A percentile compares a stretch with the other conserved stretches of the same genome.
Evolutionary conservation across 345 rosid genomes (phyloP).

Genomic region (Eutrema heterophyllum): DNA sequence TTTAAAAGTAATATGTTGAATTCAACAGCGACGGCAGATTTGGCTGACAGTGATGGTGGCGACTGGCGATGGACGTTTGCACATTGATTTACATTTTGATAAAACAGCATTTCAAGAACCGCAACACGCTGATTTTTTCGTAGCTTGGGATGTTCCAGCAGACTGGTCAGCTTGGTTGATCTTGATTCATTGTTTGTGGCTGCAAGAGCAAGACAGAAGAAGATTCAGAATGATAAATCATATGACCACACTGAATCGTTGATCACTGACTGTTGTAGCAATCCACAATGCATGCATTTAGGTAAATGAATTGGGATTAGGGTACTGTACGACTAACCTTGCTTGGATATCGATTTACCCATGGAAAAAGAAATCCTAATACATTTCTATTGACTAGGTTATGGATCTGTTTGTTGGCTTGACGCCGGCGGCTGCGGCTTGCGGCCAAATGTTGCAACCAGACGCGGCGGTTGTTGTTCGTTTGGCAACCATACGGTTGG

Average conservation of each 20-base stretch:
- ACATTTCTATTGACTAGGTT: not conserved
- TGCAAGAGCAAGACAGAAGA: constrained; percentile 8
- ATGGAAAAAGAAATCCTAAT: not conserved
- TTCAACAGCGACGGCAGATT: not conserved
- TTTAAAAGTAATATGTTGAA: not conserved
- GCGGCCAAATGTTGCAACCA: too few relatives aligned
- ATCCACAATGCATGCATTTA: not conserved
- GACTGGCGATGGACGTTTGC: not conserved
- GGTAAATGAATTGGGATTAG: too few relatives aligned
- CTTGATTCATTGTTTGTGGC: constrained; percentile 57
- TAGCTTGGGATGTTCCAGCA: constrained; percentile 46
- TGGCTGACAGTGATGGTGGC: not conserved
- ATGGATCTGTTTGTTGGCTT: too few relatives aligned
- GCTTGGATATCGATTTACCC: too few relatives aligned
- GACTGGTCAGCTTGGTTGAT: constrained; percentile 55
- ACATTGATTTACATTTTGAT: not conserved
- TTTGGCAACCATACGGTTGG: too few relatives aligned
- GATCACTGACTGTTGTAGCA: not conserved
- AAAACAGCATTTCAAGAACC: constrained; percentile 39
- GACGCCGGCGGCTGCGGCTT: too few relatives aligned
- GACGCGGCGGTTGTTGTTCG: too few relatives aligned
- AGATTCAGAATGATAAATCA: not conserved
- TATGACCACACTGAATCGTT: too few relatives aligned
- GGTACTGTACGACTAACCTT: too few relatives aligned
- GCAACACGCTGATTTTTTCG: constrained; percentile 57